Evolutionary conservation across 306 rosid species (phyloP), one percentile per base, ranked within the genome.

Genomic region (Mimosa pudica): DNA sequence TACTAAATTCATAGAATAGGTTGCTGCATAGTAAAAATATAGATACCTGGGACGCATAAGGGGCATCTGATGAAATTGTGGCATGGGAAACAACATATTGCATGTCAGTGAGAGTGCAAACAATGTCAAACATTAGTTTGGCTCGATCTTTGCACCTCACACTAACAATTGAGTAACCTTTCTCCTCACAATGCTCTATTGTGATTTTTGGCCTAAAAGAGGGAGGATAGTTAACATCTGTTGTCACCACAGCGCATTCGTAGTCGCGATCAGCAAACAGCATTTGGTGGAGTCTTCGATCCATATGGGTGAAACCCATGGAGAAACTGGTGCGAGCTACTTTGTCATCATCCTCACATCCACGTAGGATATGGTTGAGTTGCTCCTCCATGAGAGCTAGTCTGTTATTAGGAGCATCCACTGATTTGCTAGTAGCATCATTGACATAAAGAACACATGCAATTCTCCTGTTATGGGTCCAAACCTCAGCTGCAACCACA

Each of bases 21-120:
- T 14, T 36, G 14, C 18, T 11, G 44, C 57, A 74, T 14, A 61
- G 16, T 9, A 4, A 45, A 44, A 60, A 44, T n/a, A 3, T 33
- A 57, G 16, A 42, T 85, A 89, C 98, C 91, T 91, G 97, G 45
- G 93, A 84, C 54, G 97, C 96, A 60, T 89, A 91, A n/a, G 97
- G 94, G 44, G 82, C 89, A 71, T 93, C 90, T 41, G 98, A 89
- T 9, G 93, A 86, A 47, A 93, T 82, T 78, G 89, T 77, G 66
- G 97, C 98, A 76, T 93, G 98, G 86, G 91, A 89, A 85, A 90
- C 97, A 78, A 90, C 94, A 76, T 89, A 93, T 44, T 93, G 90
- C 97, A 93, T 93, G 70, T 93, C 98, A 20, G 94, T 91, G 81
- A 89, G 92, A 11, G 97, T 91, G 90, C 94, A 93, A 42, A 91